Percentiles rank a stretch among this genome's conserved stretches.
phyloP scores from a whole-genome alignment of 2,329 filamentous ascomycete genomes.

The Arthrinium puccinioides region DNA sequence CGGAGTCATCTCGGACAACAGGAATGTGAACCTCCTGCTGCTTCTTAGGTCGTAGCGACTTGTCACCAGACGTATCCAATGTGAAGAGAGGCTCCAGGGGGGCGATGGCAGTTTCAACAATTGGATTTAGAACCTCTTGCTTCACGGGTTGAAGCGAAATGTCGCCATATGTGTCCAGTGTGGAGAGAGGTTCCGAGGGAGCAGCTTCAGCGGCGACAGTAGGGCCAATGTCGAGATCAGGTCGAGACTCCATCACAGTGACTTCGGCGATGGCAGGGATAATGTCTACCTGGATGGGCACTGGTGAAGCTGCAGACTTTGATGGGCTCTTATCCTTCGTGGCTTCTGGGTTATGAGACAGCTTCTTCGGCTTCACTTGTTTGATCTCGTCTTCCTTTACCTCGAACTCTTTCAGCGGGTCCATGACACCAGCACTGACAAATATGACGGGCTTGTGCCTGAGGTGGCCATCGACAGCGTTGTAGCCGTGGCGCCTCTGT shows the following conservation, averaged over 20 bases:
- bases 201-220: background rate
- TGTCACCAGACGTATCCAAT: conserved; percentile 17
- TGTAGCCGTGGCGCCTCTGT: conserved; percentile 33
- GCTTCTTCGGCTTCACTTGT: conserved; percentile 3
- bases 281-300: background rate
- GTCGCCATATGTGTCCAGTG: background rate
- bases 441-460: conserved; percentile 43
- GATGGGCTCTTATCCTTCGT: too few relatives aligned
- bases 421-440: conserved; percentile 43
- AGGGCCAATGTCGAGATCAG: background rate
- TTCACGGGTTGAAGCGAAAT: too few relatives aligned
- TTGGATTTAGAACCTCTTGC: background rate
- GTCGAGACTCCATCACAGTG: background rate
- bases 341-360: too few relatives aligned
- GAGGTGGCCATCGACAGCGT: conserved; percentile 32
- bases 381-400: conserved; percentile 4
- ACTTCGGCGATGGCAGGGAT: background rate
- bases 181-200: background rate
- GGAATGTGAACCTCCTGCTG: conserved; percentile 1
- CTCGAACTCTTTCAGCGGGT: conserved; percentile 38
- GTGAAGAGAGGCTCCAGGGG: conserved; percentile 1
- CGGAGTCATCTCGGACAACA: conserved; percentile 10
- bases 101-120: background rate
- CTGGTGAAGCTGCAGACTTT: too few relatives aligned
- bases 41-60: conserved; percentile 7